phyloP scores from a whole-genome alignment of 2,329 filamentous ascomycete species.

The Colletotrichum godetiae region DNA sequence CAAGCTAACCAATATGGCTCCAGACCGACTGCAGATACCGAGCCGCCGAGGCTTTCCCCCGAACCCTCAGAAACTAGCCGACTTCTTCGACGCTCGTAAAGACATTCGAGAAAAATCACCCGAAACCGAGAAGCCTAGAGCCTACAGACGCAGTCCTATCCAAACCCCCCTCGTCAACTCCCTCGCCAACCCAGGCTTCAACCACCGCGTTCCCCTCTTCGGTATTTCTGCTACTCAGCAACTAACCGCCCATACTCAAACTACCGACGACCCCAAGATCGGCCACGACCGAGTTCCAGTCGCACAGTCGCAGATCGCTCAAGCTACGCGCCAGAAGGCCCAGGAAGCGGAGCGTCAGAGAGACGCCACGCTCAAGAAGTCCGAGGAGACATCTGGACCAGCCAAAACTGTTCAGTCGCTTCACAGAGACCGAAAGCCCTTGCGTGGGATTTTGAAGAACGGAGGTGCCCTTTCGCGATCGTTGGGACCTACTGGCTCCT shows the following conservation, averaged over 20 bases:
- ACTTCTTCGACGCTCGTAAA: neutral
- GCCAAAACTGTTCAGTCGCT: neutral
- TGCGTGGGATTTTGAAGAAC: neutral
- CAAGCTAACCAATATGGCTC: slow-evolving; percentile 20
- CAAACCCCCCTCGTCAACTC: neutral
- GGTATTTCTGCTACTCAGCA: neutral
- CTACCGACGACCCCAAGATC: neutral
- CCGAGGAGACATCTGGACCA: neutral
- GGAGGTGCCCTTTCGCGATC: neutral
- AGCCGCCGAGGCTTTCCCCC: neutral
- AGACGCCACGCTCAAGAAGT: neutral
- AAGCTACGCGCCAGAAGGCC: neutral
- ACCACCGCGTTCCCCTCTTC: neutral
- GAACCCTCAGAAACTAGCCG: neutral
- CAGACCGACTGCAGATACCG: neutral
- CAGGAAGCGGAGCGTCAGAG: neutral
- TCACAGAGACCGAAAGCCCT: neutral
- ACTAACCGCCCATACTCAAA: neutral
- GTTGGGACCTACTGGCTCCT: neutral
- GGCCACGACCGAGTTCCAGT: neutral
- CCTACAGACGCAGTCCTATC: neutral
- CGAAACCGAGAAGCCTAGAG: neutral
- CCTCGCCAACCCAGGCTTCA: neutral
- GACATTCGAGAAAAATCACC: neutral
- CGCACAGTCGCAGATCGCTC: neutral